Evolutionary conservation across 73 alveolate genomes (phyloP).

Genomic region (Uronychia binucleata): DNA sequence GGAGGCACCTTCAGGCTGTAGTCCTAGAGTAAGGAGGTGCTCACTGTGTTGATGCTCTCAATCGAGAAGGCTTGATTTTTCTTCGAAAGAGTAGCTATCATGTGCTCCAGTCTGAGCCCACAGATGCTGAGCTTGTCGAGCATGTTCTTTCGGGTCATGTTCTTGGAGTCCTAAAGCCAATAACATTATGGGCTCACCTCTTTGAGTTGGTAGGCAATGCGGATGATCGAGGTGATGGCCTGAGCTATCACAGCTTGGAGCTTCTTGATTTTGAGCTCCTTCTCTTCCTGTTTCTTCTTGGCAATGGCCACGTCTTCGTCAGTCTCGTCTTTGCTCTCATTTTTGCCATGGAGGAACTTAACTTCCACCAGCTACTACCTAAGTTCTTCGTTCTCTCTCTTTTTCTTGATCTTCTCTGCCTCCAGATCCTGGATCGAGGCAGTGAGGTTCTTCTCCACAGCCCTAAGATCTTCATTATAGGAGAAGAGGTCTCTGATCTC

Average conservation of each 20-base stretch:
- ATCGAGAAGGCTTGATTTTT: constrained; percentile 38
- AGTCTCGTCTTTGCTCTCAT: background rate
- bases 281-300: constrained; percentile 36
- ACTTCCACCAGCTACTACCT: background rate
- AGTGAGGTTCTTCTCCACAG: background rate
- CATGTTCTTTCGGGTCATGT: constrained; percentile 3
- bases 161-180: background rate
- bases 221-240: constrained; percentile 30
- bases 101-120: constrained; percentile 51
- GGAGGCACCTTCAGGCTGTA: background rate
- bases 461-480: background rate
- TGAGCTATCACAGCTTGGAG: constrained; percentile 41
- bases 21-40: constrained; percentile 8
- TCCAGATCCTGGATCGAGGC: background rate
- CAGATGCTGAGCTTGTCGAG: constrained; percentile 38
- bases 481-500: background rate
- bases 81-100: constrained; percentile 53
- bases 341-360: background rate
- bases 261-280: constrained; percentile 25
- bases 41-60: constrained; percentile 46
- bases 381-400: background rate
- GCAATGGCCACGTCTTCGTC: constrained; percentile 1
- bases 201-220: constrained; percentile 43
- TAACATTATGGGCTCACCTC: constrained; percentile 31
- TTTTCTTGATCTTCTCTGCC: background rate